phyloP scores from a whole-genome alignment of 768 basidiomycete species.

The Kwoniella shandongensis region DNA sequence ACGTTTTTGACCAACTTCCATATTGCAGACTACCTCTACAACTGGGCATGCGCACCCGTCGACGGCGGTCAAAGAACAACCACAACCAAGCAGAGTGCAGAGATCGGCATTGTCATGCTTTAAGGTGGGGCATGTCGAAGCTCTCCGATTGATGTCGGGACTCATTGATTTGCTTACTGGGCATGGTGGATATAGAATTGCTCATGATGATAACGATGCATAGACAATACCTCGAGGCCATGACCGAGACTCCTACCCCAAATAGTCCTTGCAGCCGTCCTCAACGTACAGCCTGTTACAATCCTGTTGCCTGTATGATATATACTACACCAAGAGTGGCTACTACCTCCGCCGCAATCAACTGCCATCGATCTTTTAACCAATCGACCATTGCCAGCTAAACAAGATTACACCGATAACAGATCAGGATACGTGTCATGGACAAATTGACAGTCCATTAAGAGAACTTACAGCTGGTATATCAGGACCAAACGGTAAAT shows the following conservation, averaged over 20 bases:
- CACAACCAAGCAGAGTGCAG: slow-evolving; percentile 55
- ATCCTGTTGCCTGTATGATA: slow-evolving; percentile 20
- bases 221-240: neutral
- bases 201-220: neutral
- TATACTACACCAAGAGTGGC: slow-evolving; percentile 22
- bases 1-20: neutral
- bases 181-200: neutral
- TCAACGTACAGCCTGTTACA: slow-evolving; percentile 2
- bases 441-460: neutral
- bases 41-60: slow-evolving; percentile 82
- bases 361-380: slow-evolving; percentile 21
- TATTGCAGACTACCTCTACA: slow-evolving; percentile 82
- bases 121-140: slow-evolving; percentile 51
- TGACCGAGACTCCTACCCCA: neutral
- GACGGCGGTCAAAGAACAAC: slow-evolving; percentile 62
- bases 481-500: slow-evolving; percentile 22
- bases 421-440: neutral
- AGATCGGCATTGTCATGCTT: slow-evolving; percentile 82
- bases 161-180: neutral
- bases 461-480: slow-evolving; percentile 3
- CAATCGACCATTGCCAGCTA: slow-evolving; percentile 20
- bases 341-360: slow-evolving; percentile 12
- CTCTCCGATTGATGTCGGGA: neutral
- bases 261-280: too few relatives aligned
- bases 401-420: neutral